A percentile compares a stretch with the other conserved stretches of the same genome.
Conservation (phyloP, 1,284 basidiomycete genomes). For the Apiotrichum akiyoshidainum region DNA sequence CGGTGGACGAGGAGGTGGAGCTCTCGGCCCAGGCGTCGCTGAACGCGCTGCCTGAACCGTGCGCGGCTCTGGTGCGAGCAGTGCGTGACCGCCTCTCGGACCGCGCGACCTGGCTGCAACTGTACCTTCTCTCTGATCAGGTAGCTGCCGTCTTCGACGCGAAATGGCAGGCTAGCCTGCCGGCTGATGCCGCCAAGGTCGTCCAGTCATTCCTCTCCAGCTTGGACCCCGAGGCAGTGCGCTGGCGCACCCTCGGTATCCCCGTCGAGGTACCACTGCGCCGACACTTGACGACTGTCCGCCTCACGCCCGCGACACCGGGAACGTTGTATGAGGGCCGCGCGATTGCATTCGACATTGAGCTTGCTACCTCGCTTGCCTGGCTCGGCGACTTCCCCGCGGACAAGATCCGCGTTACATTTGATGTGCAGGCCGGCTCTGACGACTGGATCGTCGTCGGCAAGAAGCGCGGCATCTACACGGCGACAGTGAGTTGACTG, state of each 20-base stretch:
- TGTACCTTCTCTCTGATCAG: slow-evolving; percentile 17
- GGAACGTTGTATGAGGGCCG: slow-evolving; percentile 40
- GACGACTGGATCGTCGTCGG: slow-evolving; percentile 46
- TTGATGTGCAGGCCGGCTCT: slow-evolving; percentile 33
- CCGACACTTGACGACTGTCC: slow-evolving; percentile 33
- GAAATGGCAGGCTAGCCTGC: background rate
- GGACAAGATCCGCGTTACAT: slow-evolving; percentile 25
- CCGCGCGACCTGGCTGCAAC: slow-evolving; percentile 20
- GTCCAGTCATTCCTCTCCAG: slow-evolving; percentile 5
- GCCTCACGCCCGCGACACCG: slow-evolving; percentile 19
- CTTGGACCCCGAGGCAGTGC: background rate
- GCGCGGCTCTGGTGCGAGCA: slow-evolving; percentile 1
- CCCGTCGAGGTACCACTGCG: slow-evolving; percentile 48
- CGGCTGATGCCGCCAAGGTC: background rate
- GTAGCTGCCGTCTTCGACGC: slow-evolving; percentile 9
- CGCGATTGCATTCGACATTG: slow-evolving; percentile 32
- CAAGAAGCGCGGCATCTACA: slow-evolving; percentile 40
- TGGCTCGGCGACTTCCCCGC: slow-evolving; percentile 29
- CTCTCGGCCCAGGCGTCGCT: slow-evolving; percentile 13
- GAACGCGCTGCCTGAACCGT: slow-evolving; percentile 1
- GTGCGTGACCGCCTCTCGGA: slow-evolving; percentile 14
- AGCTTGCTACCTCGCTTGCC: slow-evolving; percentile 27
- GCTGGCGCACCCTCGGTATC: slow-evolving; percentile 45
- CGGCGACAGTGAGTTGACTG: slow-evolving; percentile 24
- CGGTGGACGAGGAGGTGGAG: slow-evolving; percentile 31